Percentiles rank a stretch among this genome's conserved stretches.
phyloP scores from a whole-genome alignment of 2,329 filamentous ascomycete genomes.

The Botrytis porri region DNA sequence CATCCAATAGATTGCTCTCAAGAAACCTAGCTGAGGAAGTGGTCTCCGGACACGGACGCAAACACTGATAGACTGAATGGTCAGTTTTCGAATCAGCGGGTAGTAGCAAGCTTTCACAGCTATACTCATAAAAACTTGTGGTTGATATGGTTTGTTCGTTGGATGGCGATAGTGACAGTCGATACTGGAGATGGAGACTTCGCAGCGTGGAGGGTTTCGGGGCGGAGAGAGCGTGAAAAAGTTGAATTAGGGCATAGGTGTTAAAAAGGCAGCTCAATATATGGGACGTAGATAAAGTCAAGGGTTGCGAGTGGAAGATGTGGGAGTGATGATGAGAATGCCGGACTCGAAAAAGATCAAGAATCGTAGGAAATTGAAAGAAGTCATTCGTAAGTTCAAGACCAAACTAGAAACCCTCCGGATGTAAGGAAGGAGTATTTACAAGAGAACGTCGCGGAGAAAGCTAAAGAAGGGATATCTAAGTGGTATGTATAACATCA shows the following conservation, averaged over 20 bases:
- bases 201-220: neutral
- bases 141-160: neutral
- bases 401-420: rapidly evolving
- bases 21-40: rapidly evolving
- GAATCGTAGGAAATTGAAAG: neutral
- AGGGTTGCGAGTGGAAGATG: neutral
- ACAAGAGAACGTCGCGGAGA: neutral
- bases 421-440: neutral
- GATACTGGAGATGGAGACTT: neutral
- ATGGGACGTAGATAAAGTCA: neutral
- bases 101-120: too few species aligned
- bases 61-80: neutral
- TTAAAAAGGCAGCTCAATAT: neutral
- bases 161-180: neutral
- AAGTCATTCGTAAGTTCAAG: neutral
- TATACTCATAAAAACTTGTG: neutral
- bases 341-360: rapidly evolving
- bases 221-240: neutral
- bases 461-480: neutral
- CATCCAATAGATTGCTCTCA: neutral
- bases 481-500: neutral
- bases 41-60: rapidly evolving
- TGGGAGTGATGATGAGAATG: neutral
- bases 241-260: neutral
- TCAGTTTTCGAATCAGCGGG: rapidly evolving